These are phyloP conservation scores for Spathaspora hagerdaliae DNA, from an alignment of 805 yeast species.

Conservation along the genomic window DNA sequence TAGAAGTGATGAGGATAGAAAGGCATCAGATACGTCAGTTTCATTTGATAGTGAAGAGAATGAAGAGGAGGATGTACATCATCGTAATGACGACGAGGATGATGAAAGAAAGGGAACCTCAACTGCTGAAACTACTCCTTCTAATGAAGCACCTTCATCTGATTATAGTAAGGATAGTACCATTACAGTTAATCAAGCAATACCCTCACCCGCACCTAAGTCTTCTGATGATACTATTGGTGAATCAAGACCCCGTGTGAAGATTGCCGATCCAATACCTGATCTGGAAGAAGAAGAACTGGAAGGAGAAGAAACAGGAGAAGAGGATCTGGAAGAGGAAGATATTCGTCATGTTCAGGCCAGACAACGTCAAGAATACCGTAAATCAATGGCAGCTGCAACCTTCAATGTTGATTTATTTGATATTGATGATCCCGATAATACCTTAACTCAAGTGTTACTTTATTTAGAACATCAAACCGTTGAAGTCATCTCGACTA, in stretches of 20 bases:
- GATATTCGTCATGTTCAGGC: slow-evolving; percentile 31
- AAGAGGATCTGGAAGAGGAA: slow-evolving; percentile 12
- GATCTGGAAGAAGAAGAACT: slow-evolving; percentile 1
- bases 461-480: slow-evolving; percentile 91
- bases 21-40: neutral
- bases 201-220: neutral
- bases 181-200: neutral
- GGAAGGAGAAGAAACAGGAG: neutral
- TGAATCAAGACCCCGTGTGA: neutral
- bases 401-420: slow-evolving; percentile 70
- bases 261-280: neutral
- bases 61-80: neutral
- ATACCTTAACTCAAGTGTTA: slow-evolving; percentile 78
- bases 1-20: no score
- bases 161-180: neutral
- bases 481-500: slow-evolving; percentile 83
- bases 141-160: slow-evolving; percentile 14
- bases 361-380: slow-evolving; percentile 40
- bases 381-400: slow-evolving; percentile 47
- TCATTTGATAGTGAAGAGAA: slow-evolving; percentile 2
- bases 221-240: neutral
- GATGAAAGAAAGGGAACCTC: neutral
- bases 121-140: slow-evolving; percentile 31
- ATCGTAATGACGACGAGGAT: slow-evolving; percentile 2
- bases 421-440: slow-evolving; percentile 83